Conservation (phyloP, 176 grass and related monocot genomes). For the Saccharum officinarum region DNA sequence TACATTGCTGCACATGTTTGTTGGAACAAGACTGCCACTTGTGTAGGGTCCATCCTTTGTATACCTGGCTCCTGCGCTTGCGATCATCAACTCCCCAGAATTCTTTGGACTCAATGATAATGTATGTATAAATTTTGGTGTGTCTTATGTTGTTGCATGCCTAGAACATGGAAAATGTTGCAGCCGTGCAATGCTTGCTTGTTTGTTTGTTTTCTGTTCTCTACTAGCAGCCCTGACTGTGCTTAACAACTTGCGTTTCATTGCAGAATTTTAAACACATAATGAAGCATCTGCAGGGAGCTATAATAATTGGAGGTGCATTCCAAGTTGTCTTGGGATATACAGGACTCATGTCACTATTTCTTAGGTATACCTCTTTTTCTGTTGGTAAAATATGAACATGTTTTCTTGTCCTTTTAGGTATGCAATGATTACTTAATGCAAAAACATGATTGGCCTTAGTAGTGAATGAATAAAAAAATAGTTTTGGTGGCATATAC, state of each 20-base stretch:
- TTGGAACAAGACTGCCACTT: slow-evolving; percentile 85
- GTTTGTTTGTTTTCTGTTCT: not conserved
- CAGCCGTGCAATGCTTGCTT: not conserved
- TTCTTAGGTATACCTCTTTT: slow-evolving; percentile 53
- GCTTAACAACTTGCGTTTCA: slow-evolving; percentile 2
- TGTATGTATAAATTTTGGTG: slow-evolving; percentile 49
- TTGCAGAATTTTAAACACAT: slow-evolving; percentile 98
- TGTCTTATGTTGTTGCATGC: not conserved
- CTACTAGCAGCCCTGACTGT: not conserved
- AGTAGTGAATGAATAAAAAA: not conserved
- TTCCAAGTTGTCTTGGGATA: slow-evolving; percentile 95
- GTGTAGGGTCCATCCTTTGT: slow-evolving; percentile 96
- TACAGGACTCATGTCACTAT: slow-evolving; percentile 79
- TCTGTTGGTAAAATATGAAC: not conserved
- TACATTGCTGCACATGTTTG: slow-evolving; percentile 79
- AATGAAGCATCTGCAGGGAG: slow-evolving; percentile 98
- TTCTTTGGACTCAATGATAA: slow-evolving; percentile 87
- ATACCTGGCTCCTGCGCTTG: slow-evolving; percentile 83
- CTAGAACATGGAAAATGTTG: slow-evolving; percentile 6
- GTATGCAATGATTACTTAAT: not conserved
- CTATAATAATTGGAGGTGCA: slow-evolving; percentile 76
- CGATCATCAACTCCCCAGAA: slow-evolving; percentile 89
- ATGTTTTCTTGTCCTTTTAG: not conserved
- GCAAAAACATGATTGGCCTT: not conserved
- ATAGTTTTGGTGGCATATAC: slow-evolving; percentile 3